phyloP scores from a whole-genome alignment of 345 rosid genomes.

The Linum tenue region DNA sequence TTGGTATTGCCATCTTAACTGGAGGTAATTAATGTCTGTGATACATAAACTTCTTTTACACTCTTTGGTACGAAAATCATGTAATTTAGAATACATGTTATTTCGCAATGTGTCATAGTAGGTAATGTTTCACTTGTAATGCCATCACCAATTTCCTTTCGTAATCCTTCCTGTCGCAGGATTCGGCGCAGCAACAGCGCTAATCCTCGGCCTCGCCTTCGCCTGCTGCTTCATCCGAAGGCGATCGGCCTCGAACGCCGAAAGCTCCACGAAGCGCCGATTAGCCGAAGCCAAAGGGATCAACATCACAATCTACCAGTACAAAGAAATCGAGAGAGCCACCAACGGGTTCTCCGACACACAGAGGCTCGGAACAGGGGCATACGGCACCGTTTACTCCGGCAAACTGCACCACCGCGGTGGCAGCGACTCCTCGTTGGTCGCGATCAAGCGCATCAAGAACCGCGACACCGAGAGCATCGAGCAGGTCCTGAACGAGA shows the following conservation, averaged over 20 bases:
- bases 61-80: too few relatives aligned
- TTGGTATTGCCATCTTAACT: too few relatives aligned
- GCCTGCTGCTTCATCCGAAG: conserved; percentile 33
- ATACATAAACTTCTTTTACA: too few relatives aligned
- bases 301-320: conserved; percentile 58
- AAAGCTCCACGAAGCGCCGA: conserved; percentile 54
- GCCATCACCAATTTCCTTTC: neutral
- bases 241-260: conserved; percentile 35
- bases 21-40: too few relatives aligned
- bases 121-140: too few relatives aligned
- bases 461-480: conserved; percentile 62
- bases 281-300: conserved; percentile 66
- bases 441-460: conserved; percentile 78
- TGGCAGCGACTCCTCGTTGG: conserved; percentile 36
- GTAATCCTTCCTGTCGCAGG: neutral
- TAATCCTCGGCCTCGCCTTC: conserved; percentile 20
- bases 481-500: conserved; percentile 89
- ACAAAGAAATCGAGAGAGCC: conserved; percentile 73
- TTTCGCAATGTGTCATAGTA: too few relatives aligned
- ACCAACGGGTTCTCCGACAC: conserved; percentile 61
- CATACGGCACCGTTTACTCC: conserved; percentile 86
- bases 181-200: neutral
- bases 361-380: conserved; percentile 81
- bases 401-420: conserved; percentile 44
- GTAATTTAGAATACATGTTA: too few relatives aligned